Base-by-base conservation (phyloP, 345 rosid genomes). In the Corchorus capsularis region DNA sequence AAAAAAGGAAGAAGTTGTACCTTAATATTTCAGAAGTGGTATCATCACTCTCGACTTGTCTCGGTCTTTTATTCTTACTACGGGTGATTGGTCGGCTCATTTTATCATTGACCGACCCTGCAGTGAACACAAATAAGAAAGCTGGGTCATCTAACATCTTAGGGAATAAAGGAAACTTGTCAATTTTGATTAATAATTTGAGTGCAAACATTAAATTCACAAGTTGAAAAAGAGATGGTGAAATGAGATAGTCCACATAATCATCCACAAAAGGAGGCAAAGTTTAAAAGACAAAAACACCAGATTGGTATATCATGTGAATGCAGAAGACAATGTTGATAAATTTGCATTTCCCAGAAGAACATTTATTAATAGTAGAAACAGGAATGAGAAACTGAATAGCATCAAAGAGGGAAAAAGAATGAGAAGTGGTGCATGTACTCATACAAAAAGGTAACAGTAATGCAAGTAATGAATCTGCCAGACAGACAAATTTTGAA, bases 51-150 rank as follows among this genome's bases (percentile, higher is more conserved):
- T 87, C 86, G 27, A 69, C 83, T 77, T 81, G 87, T 72, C 86
- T 84, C 35, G 79, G 83, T 64, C 97, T 83, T 77, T 93, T 93
- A 76, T 89, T 88, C 72, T 93, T 91, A 77, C 92, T 82, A 4
- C 95, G 86, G 1, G 97, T 93, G 39, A 85, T 80, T 53, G 93
- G 97, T 74, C 92, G 84, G 80, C 89, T 89, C 97, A 91, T 93
- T 75, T 81, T 88, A 56, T 73, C 72, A 75, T 79, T 77, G 73
- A 72, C 77, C 86, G 55, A 75, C 78, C 50, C 79, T 80, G 84
- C 69, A 73, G 57, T 37, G n/a, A 60, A 34, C 76, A 75, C 55
- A 37, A 22, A 47, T 35, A 20, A 35, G 10, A 62, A 68, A 4
- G 41, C 49, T 34, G 11, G 14, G 19, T 57, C 11, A 57, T 45